Conservation (phyloP, 2,329 filamentous ascomycete species). For the Epichloe scottii region DNA sequence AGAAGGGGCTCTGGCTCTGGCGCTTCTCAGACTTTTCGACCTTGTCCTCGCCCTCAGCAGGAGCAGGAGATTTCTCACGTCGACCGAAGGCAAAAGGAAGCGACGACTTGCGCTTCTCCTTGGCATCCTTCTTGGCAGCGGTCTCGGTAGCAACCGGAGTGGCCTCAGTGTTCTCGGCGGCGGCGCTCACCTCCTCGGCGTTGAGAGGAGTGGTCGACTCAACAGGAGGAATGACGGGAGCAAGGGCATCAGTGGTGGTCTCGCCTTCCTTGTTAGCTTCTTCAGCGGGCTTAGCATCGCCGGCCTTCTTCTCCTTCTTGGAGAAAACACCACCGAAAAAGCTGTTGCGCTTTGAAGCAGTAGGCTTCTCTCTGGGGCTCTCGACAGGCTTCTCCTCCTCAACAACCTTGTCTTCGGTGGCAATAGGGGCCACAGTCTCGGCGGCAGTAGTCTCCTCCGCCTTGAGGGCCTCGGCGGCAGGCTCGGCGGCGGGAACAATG, state of each 20-base stretch:
- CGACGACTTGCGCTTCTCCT: conserved; percentile 78
- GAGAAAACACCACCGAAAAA: conserved; percentile 40
- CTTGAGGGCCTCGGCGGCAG: conserved; percentile 21
- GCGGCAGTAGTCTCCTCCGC: conserved; percentile 25
- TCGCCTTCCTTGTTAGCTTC: conserved; percentile 28
- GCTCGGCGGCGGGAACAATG: conserved; percentile 22
- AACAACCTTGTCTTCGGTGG: conserved; percentile 18
- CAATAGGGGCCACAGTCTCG: conserved; percentile 19
- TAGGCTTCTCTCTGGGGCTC: conserved; percentile 35
- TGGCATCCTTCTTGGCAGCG: conserved; percentile 50
- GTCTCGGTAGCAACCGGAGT: conserved; percentile 33
- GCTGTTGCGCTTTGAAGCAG: conserved; percentile 42
- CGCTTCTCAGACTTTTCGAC: conserved; percentile 17
- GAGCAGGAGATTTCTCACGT: conserved; percentile 52
- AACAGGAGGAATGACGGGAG: conserved; percentile 47
- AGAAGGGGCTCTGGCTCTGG: conserved; percentile 33
- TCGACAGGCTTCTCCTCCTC: conserved; percentile 29
- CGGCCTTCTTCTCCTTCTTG: conserved; percentile 48
- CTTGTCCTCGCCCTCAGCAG: conserved; percentile 47
- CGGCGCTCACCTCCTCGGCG: conserved; percentile 42
- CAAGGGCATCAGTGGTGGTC: conserved; percentile 34
- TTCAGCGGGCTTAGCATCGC: conserved; percentile 33
- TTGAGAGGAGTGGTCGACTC: conserved; percentile 44
- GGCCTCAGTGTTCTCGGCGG: conserved; percentile 34
- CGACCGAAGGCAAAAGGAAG: conserved; percentile 63